These are phyloP conservation scores for Hanseniaspora vineae DNA, from an alignment of 805 yeast genomes.

Conservation along the genomic window DNA sequence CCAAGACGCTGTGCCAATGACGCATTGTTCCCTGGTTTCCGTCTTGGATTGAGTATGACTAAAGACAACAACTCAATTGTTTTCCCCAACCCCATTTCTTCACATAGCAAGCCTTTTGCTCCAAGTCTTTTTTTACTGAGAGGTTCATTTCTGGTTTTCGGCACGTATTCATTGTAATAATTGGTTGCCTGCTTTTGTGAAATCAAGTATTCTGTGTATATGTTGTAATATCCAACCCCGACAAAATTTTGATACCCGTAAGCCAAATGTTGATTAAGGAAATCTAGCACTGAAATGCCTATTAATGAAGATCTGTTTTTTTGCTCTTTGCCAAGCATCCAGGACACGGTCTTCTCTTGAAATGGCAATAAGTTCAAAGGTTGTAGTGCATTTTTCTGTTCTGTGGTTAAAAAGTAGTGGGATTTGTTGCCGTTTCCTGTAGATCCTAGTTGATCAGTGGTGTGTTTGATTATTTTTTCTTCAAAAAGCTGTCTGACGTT, in stretches of 20 bases:
- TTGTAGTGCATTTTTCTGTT: neutral
- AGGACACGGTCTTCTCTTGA: conserved; percentile 20
- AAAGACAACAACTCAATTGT: conserved; percentile 75
- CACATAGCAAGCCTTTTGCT: conserved; percentile 59
- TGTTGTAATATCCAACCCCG: conserved; percentile 17
- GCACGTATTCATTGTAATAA: conserved; percentile 3
- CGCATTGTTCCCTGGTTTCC: too few relatives aligned
- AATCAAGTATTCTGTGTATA: conserved; percentile 19
- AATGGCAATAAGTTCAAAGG: conserved; percentile 15
- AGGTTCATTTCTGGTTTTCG: neutral
- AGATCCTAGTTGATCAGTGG: neutral
- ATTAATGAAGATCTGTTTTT: neutral
- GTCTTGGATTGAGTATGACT: conserved; percentile 38
- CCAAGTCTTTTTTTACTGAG: conserved; percentile 3
- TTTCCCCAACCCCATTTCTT: conserved; percentile 97
- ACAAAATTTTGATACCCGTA: conserved; percentile 18
- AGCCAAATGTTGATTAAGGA: conserved; percentile 14
- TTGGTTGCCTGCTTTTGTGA: conserved; percentile 9
- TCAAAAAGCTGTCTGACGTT: neutral
- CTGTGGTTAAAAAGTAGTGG: neutral
- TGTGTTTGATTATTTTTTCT: neutral
- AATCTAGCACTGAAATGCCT: neutral
- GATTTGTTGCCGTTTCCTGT: too few relatives aligned
- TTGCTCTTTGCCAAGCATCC: conserved; percentile 21
- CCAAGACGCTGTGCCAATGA: too few relatives aligned